Evolutionary conservation across 495 filamentous ascomycete genomes (phyloP).

Genomic region (Aspergillus affinis): DNA sequence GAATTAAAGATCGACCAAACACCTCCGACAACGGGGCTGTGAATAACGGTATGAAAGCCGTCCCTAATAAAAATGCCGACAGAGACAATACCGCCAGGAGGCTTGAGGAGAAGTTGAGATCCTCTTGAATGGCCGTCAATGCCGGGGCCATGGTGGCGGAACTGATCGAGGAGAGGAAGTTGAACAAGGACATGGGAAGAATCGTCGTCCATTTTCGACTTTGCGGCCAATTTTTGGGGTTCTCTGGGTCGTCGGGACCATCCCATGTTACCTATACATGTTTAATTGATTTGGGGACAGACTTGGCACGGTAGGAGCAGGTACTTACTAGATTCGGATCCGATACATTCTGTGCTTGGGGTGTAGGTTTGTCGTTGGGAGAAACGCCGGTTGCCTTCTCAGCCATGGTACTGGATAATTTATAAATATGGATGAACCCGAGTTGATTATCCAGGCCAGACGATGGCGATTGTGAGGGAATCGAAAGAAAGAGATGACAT

Average conservation of each 20-base stretch:
- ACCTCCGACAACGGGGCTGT: constrained; percentile 60
- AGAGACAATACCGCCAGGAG: constrained; percentile 48
- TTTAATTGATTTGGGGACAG: too few relatives aligned
- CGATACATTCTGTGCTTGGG: too few relatives aligned
- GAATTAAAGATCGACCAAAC: constrained; percentile 53
- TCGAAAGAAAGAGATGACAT: too few relatives aligned
- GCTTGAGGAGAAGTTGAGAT: constrained; percentile 51
- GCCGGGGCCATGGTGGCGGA: constrained; percentile 67
- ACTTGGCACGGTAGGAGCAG: too few relatives aligned
- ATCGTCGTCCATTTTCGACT: constrained; percentile 7
- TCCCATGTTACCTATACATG: constrained; percentile 8
- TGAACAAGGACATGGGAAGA: constrained; percentile 14
- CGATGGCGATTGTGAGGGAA: too few relatives aligned
- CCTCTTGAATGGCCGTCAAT: constrained; percentile 46
- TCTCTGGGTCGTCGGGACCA: constrained; percentile 9
- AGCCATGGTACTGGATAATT: too few relatives aligned
- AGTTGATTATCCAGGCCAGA: too few relatives aligned
- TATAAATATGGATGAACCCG: too few relatives aligned
- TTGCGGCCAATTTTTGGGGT: constrained; percentile 11
- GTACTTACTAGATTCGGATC: too few relatives aligned
- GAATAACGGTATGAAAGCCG: constrained; percentile 49
- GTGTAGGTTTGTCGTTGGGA: too few relatives aligned
- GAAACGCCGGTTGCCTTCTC: too few relatives aligned
- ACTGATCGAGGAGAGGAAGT: constrained; percentile 43
- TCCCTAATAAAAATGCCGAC: constrained; percentile 51